Conservation (phyloP, 306 rosid genomes). For the Trifolium fragiferum region DNA sequence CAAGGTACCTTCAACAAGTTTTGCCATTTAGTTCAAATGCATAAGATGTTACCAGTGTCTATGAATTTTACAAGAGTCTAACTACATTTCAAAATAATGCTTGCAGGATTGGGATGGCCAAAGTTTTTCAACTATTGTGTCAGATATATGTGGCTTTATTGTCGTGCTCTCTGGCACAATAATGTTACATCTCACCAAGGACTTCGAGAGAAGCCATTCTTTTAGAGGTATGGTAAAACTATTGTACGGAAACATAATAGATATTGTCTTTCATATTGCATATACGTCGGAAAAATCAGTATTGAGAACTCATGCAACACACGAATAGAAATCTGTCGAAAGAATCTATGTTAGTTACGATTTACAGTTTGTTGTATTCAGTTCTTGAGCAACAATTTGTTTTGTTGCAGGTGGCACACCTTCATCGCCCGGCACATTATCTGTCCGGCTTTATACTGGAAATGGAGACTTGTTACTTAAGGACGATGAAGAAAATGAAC, state of each 20-base stretch:
- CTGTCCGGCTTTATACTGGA: constrained; percentile 61
- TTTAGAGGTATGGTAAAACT: constrained; percentile 59
- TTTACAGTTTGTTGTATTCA: too few species aligned
- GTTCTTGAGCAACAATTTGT: too few species aligned
- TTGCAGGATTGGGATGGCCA: constrained; percentile 88
- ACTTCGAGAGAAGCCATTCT: constrained; percentile 73
- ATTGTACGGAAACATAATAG: neutral
- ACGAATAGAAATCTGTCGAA: too few species aligned
- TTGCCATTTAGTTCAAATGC: constrained; percentile 8
- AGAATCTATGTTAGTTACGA: too few species aligned
- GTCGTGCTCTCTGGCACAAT: constrained; percentile 82
- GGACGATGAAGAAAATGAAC: constrained; percentile 58
- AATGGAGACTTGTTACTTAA: constrained; percentile 61
- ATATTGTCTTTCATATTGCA: constrained; percentile 17
- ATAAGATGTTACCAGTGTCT: constrained; percentile 14
- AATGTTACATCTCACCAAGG: constrained; percentile 71
- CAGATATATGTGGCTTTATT: constrained; percentile 89
- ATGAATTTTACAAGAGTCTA: constrained; percentile 18
- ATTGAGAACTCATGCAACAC: too few species aligned
- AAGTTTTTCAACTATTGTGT: constrained; percentile 59
- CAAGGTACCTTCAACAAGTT: constrained; percentile 59
- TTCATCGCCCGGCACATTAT: constrained; percentile 62
- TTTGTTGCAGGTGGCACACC: constrained; percentile 53
- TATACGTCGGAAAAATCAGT: constrained; percentile 25
- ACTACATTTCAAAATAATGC: constrained; percentile 36